These are phyloP conservation scores for Voacanga thouarsii DNA, from an alignment of 257 asterid species.

Conservation along the genomic window DNA sequence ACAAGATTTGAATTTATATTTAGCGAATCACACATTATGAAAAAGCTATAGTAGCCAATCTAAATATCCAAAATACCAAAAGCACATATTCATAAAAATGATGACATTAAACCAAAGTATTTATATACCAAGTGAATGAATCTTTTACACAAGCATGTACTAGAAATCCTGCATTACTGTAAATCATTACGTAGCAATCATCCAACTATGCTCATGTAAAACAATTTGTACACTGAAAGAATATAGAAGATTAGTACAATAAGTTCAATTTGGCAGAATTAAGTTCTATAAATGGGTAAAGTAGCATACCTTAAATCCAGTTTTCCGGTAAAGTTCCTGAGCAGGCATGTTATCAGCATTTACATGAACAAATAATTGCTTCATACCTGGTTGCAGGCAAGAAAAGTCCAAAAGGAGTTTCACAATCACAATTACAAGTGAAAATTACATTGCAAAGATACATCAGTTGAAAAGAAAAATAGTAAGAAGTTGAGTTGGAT, in stretches of 20 bases:
- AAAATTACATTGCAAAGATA: neutral
- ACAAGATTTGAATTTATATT: neutral
- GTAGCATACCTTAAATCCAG: conserved; percentile 66
- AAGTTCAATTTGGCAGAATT: neutral
- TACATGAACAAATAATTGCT: conserved; percentile 78
- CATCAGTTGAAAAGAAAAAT: neutral
- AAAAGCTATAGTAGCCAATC: neutral
- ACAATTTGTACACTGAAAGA: neutral
- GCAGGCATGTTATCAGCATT: conserved; percentile 73
- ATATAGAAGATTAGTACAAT: neutral
- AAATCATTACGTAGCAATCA: neutral
- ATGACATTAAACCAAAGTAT: neutral
- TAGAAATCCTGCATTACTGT: no score
- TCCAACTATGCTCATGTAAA: neutral
- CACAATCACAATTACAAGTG: conserved; percentile 6
- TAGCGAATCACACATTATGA: neutral
- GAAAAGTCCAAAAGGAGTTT: conserved; percentile 4
- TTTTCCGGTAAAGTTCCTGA: conserved; percentile 65
- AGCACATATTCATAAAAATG: neutral
- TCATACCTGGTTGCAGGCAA: conserved; percentile 55
- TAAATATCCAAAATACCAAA: neutral
- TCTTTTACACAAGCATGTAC: neutral
- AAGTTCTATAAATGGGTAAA: conserved; percentile 5
- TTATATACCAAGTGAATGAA: neutral
- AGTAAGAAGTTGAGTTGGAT: neutral